Conservation (phyloP, 1,284 basidiomycete genomes). For the Pascua guehoae region DNA sequence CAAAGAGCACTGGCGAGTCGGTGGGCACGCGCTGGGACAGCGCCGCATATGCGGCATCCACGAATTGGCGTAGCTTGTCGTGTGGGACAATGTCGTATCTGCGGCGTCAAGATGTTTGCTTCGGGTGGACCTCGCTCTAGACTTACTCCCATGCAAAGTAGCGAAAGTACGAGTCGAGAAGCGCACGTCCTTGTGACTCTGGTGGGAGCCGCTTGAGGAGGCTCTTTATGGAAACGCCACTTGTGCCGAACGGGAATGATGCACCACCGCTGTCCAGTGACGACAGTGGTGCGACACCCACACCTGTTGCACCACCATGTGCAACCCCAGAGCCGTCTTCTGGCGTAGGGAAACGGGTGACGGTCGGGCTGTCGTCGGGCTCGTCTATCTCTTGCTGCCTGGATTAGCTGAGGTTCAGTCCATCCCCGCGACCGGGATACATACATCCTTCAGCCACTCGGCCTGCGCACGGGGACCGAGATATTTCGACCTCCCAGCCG, state of each 20-base stretch:
- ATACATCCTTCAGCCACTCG: slow-evolving; percentile 36
- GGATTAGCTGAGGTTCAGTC: neutral
- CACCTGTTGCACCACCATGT: no score
- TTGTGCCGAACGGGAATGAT: slow-evolving; percentile 19
- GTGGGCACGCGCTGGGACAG: slow-evolving; percentile 5
- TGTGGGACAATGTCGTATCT: slow-evolving; percentile 8
- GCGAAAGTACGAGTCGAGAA: slow-evolving; percentile 28
- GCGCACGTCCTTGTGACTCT: slow-evolving; percentile 21
- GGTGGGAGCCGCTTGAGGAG: slow-evolving; percentile 21
- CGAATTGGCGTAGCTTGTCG: slow-evolving; percentile 17
- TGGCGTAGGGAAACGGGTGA: no score
- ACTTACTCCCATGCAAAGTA: slow-evolving; percentile 30
- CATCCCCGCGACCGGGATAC: neutral
- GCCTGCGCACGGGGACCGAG: slow-evolving; percentile 28
- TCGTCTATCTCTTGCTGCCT: slow-evolving; percentile 19
- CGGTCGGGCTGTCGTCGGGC: neutral
- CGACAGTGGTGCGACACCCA: no score
- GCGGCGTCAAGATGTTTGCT: neutral
- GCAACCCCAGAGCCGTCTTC: no score
- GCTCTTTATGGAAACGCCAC: slow-evolving; percentile 4
- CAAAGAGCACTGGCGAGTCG: slow-evolving; percentile 3
- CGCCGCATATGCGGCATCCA: slow-evolving; percentile 9
- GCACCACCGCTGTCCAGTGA: neutral
- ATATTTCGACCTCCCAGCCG: slow-evolving; percentile 26
- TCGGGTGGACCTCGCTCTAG: neutral